Evolutionary conservation across 2,329 filamentous ascomycete species (phyloP), one percentile per base, ranked within the genome.

Genomic region (Calycina marina): DNA sequence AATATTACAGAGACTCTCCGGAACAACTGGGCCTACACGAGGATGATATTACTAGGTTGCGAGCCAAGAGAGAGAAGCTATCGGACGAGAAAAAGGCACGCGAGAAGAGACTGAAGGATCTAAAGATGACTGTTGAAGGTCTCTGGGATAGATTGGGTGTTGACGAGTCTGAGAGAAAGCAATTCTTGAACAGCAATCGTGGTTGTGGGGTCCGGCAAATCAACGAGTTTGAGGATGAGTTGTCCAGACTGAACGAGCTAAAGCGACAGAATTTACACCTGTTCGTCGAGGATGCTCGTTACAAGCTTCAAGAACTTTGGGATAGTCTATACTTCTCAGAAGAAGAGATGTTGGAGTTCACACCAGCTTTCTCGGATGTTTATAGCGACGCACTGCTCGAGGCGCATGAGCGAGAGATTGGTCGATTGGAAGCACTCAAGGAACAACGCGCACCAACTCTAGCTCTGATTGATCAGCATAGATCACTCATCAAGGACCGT

Each of bases 261-360:
- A 98, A 98, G 63, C 70, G 80, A 47, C 83, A 98, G 54, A 94
- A 98, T 49, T 65, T 98, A 40, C 86, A 94, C 52, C 59, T 96
- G 4, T 98, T 98, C 49, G 84, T 98, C 8, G 90, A 96, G 54
- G 90, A 98, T 59, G 79, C 88, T 13, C 72, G 92, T 25, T 81
- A 75, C 58, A 83, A 82, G 52, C 67, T 98, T 8, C 88, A 96
- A 55, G 86, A 92, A 50, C 71, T 98, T 1, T 98, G 92, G 90
- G 90, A 98, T 52, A 67, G 73, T 0, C 62, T 98, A 2, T 96
- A 90, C 61, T 86, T 92, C 51, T 93, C 83, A 0, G 90, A 98
- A 53, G 90, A 98, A 49, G 90, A 98, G 59, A 96, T 96, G 86
- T 72, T 96, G 35, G 86, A 94, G 45, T 98, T 98, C 47, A 90